phyloP scores from a whole-genome alignment of 805 yeast genomes.

The Teunomyces aglyptinius region DNA sequence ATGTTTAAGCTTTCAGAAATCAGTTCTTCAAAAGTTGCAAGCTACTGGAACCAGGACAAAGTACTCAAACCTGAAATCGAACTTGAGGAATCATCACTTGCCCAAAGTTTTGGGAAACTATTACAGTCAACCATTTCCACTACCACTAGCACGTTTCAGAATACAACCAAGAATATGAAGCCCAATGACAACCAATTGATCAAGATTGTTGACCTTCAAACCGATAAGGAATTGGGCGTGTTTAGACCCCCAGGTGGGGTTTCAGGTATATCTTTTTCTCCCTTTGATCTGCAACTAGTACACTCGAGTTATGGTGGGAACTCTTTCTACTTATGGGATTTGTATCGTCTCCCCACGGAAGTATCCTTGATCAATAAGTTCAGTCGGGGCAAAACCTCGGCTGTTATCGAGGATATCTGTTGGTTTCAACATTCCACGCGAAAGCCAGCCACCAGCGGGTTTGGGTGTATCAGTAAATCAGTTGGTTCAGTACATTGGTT shows the following conservation, averaged over 20 bases:
- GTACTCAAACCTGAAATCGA: constrained; percentile 6
- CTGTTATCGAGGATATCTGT: constrained; percentile 46
- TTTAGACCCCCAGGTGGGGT: constrained; percentile 65
- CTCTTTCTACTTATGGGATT: constrained; percentile 62
- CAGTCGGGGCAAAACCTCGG: constrained; percentile 61
- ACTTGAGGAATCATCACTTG: constrained; percentile 19
- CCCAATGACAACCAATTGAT: constrained; percentile 39
- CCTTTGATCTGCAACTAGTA: constrained; percentile 56
- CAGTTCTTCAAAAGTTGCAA: constrained; percentile 43
- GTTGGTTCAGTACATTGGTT: constrained; percentile 67
- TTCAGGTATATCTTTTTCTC: constrained; percentile 58
- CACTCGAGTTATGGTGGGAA: constrained; percentile 61
- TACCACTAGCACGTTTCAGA: constrained; percentile 24
- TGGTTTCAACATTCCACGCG: constrained; percentile 41
- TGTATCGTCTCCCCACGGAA: constrained; percentile 48
- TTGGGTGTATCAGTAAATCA: constrained; percentile 52
- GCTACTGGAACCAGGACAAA: constrained; percentile 27
- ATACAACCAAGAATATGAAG: constrained; percentile 17
- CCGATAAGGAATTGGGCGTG: constrained; percentile 35
- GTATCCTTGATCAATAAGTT: constrained; percentile 57
- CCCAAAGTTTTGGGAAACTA: constrained; percentile 31
- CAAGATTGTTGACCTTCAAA: constrained; percentile 47
- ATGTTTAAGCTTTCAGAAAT: constrained; percentile 48
- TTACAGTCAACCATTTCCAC: constrained; percentile 34
- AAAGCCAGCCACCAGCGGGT: constrained; percentile 30